These are phyloP conservation scores for Alternaria triticina DNA, from an alignment of 2,329 filamentous ascomycete genomes.

Conservation along the genomic window DNA sequence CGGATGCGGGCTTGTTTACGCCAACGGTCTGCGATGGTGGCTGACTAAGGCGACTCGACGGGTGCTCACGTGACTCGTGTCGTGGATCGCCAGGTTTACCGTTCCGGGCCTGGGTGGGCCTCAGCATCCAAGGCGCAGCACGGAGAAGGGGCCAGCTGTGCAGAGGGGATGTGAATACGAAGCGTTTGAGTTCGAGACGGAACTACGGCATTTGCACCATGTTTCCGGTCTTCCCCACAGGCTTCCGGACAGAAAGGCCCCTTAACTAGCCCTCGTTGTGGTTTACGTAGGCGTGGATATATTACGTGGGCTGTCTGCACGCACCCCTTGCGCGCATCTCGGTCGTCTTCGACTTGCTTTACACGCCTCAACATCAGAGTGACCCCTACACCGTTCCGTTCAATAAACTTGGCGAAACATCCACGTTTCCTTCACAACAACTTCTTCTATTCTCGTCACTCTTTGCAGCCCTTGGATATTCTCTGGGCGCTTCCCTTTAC, in stretches of 20 bases:
- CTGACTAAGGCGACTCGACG: slow-evolving; percentile 13
- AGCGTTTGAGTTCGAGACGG: slow-evolving; percentile 21
- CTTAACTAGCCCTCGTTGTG: slow-evolving; percentile 21
- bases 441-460: slow-evolving; percentile 18
- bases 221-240: slow-evolving; percentile 12
- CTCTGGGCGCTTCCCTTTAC: background rate
- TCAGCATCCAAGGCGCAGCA: slow-evolving; percentile 5
- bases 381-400: slow-evolving; percentile 9
- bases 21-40: slow-evolving; percentile 6
- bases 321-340: slow-evolving; percentile 38
- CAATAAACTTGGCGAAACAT: background rate
- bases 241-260: slow-evolving; percentile 12
- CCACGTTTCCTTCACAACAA: slow-evolving; percentile 1
- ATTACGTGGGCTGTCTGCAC: slow-evolving; percentile 28
- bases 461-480: background rate
- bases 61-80: slow-evolving; percentile 20
- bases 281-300: slow-evolving; percentile 17
- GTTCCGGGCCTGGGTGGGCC: slow-evolving; percentile 5
- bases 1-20: slow-evolving; percentile 9
- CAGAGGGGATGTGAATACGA: slow-evolving; percentile 17
- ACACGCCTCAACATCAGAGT: slow-evolving; percentile 17
- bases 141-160: slow-evolving; percentile 30
- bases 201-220: slow-evolving; percentile 9
- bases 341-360: slow-evolving; percentile 16
- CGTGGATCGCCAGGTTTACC: slow-evolving; percentile 5